These are phyloP conservation scores for Sporothrix protearum DNA, from an alignment of 2,329 filamentous ascomycete genomes.

Conservation along the genomic window DNA sequence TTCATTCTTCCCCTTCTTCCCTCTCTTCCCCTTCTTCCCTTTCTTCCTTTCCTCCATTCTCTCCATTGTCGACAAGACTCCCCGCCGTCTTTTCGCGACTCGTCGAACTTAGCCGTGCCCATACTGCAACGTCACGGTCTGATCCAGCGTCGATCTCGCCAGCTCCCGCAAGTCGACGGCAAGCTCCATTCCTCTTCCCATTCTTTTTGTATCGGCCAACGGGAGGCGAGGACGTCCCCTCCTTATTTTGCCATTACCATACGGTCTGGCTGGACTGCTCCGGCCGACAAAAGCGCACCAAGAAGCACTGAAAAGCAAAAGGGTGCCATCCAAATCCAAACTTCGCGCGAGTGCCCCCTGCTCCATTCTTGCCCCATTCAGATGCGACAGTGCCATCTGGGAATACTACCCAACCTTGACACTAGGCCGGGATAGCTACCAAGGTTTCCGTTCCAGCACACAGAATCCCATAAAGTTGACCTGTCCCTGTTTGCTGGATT, in stretches of 20 bases:
- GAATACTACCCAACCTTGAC: slow-evolving; percentile 17
- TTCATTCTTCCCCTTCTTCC: not conserved
- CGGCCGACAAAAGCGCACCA: not conserved
- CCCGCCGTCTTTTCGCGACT: not conserved
- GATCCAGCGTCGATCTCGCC: slow-evolving; percentile 21
- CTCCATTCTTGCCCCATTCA: not conserved
- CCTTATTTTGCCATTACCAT: not conserved
- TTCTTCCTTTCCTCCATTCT: not conserved
- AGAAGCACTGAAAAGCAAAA: not conserved
- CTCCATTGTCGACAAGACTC: not conserved
- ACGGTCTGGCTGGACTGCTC: not conserved
- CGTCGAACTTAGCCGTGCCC: not conserved
- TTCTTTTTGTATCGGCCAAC: not conserved
- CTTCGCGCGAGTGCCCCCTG: slow-evolving; percentile 1
- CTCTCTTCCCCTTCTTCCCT: not conserved
- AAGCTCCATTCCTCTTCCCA: slow-evolving; percentile 1
- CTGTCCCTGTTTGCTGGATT: slow-evolving; percentile 11
- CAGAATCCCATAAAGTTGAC: slow-evolving; percentile 4
- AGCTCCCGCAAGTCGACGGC: slow-evolving; percentile 14
- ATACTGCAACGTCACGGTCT: slow-evolving; percentile 19
- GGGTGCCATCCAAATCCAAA: not conserved
- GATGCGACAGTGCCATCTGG: slow-evolving; percentile 10
- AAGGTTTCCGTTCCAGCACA: slow-evolving; percentile 5
- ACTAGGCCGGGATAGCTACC: slow-evolving; percentile 18
- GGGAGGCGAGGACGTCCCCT: not conserved